phyloP scores from a whole-genome alignment of 371 early-diverging fungal genomes.

The Mortierella sp. region DNA sequence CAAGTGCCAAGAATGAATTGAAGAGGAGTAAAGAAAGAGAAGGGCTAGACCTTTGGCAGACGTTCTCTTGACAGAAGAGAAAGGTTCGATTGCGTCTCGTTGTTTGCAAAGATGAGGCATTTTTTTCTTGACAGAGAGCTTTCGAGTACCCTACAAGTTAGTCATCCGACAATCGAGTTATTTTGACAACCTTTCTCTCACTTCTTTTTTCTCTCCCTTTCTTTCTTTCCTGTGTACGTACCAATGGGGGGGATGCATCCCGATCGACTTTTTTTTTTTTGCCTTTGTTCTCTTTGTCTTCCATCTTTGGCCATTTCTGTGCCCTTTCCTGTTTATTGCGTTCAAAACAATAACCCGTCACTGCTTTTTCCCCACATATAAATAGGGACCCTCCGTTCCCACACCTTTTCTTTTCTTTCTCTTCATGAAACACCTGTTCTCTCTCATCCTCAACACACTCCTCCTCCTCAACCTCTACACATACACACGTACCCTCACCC shows the following conservation, averaged over 20 bases:
- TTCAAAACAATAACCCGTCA: neutral
- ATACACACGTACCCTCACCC: neutral
- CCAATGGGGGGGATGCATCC: neutral
- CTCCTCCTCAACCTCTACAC: neutral
- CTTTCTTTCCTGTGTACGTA: too few species aligned
- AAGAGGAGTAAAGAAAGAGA: neutral
- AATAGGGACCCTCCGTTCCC: neutral
- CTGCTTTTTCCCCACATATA: neutral
- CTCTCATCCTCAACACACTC: slow-evolving; percentile 7
- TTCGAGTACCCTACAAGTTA: neutral
- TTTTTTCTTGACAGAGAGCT: neutral
- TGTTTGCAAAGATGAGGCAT: neutral
- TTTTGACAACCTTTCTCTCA: neutral
- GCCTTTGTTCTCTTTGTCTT: neutral
- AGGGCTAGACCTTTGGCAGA: neutral
- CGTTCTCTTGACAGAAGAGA: neutral
- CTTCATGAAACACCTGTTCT: slow-evolving; percentile 9
- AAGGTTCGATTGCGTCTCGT: neutral
- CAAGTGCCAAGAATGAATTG: neutral
- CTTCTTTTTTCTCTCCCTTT: neutral
- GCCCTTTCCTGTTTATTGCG: neutral
- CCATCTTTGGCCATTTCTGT: neutral
- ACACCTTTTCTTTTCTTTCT: slow-evolving; percentile 1
- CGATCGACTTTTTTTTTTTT: neutral
- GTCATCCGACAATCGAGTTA: neutral